These are phyloP conservation scores for Oryza meyeriana DNA, from an alignment of 176 grass and related monocot genomes.

Conservation along the genomic window DNA sequence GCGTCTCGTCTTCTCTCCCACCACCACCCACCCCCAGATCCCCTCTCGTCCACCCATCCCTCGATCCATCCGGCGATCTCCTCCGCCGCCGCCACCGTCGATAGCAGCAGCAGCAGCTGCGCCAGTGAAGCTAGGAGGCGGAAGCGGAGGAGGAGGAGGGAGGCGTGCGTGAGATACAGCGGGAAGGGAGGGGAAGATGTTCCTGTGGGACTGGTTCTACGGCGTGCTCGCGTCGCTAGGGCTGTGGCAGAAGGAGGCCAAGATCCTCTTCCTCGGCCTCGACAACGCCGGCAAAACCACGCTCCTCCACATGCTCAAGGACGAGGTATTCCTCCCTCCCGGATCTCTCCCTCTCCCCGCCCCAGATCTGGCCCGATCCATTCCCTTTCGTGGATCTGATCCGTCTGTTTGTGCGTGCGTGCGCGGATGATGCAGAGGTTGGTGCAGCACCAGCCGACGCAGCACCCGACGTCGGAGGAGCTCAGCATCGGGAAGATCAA, in stretches of 20 bases:
- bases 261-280: slow-evolving; percentile 81
- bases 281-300: slow-evolving; percentile 82
- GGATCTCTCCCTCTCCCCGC: not conserved
- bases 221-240: slow-evolving; percentile 67
- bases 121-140: not conserved
- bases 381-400: slow-evolving; percentile 4
- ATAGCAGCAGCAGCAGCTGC: not conserved
- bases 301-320: slow-evolving; percentile 78
- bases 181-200: slow-evolving; percentile 29
- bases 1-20: not conserved
- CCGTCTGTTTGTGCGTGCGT: not conserved
- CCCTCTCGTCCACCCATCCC: not conserved
- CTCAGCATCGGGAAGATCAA: slow-evolving; percentile 82
- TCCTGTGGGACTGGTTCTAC: slow-evolving; percentile 73
- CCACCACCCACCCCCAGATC: too few relatives aligned
- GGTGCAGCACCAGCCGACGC: slow-evolving; percentile 82
- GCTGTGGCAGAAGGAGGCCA: slow-evolving; percentile 77
- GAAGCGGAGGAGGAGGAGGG: not conserved
- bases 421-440: slow-evolving; percentile 41
- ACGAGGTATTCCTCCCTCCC: slow-evolving; percentile 36
- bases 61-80: slow-evolving; percentile 23
- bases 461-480: slow-evolving; percentile 78
- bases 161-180: not conserved
- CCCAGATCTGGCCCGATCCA: not conserved
- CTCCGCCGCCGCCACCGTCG: not conserved